These are phyloP conservation scores for Ustulina deusta DNA, from an alignment of 2,329 filamentous ascomycete genomes.

Conservation along the genomic window DNA sequence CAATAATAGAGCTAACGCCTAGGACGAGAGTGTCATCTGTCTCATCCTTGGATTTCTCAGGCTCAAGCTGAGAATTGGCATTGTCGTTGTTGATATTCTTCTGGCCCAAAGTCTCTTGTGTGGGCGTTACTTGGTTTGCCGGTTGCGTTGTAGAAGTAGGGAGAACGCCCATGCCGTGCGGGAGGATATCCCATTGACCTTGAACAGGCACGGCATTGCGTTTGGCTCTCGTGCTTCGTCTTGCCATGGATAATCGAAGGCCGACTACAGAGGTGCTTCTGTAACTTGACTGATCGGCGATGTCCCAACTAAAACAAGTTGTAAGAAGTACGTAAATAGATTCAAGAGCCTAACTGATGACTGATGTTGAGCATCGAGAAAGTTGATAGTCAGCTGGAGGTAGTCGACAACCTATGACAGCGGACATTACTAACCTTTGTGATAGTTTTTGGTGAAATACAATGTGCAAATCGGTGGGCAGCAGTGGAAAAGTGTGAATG, in stretches of 20 bases:
- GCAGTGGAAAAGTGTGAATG: background rate
- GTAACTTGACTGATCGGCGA: background rate
- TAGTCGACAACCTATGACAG: background rate
- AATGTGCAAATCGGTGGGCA: background rate
- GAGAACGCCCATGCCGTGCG: slow-evolving; percentile 45
- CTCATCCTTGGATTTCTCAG: background rate
- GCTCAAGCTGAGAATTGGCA: background rate
- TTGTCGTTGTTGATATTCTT: background rate
- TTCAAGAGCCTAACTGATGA: background rate
- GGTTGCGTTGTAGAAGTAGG: slow-evolving; percentile 17
- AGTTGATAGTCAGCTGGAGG: background rate
- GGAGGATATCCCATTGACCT: slow-evolving; percentile 43
- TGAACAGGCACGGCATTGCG: slow-evolving; percentile 39
- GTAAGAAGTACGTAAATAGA: background rate
- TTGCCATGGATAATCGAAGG: slow-evolving; percentile 18
- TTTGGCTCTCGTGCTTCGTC: slow-evolving; percentile 38
- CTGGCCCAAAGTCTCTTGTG: background rate
- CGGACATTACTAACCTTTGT: background rate
- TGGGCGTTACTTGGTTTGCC: background rate
- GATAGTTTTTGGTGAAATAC: background rate
- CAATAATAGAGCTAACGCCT: background rate
- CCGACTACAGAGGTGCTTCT: background rate
- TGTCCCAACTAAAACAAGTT: background rate
- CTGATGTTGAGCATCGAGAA: background rate
- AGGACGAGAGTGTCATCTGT: background rate